phyloP scores from a whole-genome alignment of 352 stramenopile genomes.

The Phytophthora hibernalis region DNA sequence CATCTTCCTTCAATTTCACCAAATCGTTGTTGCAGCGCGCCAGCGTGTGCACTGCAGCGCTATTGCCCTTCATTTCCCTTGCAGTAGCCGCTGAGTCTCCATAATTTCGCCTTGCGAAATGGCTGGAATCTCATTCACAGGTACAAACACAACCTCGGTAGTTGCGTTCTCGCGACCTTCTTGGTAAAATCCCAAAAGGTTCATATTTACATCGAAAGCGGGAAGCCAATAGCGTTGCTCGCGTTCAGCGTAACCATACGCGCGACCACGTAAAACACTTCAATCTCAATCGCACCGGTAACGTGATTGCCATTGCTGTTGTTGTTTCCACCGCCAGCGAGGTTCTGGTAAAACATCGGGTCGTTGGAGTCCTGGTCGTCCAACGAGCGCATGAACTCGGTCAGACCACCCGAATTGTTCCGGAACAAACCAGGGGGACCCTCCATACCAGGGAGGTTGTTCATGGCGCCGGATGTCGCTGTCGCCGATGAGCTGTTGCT shows the following conservation, averaged over 20 bases:
- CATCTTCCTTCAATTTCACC: conserved; percentile 87
- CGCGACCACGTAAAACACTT: conserved; percentile 84
- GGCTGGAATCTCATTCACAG: conserved; percentile 73
- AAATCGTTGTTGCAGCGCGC: conserved; percentile 82
- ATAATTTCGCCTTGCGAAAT: conserved; percentile 77
- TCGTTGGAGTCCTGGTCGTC: conserved; percentile 74
- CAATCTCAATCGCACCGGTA: conserved; percentile 76
- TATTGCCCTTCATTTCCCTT: conserved; percentile 81
- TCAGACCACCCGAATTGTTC: conserved; percentile 76
- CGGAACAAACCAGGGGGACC: conserved; percentile 75
- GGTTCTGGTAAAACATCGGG: conserved; percentile 72
- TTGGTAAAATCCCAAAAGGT: conserved; percentile 85
- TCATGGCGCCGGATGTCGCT: conserved; percentile 55
- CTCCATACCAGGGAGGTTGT: conserved; percentile 63
- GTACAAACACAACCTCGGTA: conserved; percentile 85
- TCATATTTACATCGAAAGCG: conserved; percentile 73
- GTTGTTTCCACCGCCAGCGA: conserved; percentile 37
- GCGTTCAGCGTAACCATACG: conserved; percentile 78
- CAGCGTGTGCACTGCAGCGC: conserved; percentile 72
- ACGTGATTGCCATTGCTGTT: conserved; percentile 53
- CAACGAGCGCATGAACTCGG: conserved; percentile 82
- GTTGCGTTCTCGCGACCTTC: conserved; percentile 75
- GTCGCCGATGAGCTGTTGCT: conserved; percentile 41
- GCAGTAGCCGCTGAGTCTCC: conserved; percentile 71
- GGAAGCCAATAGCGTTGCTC: conserved; percentile 79